phyloP scores from a whole-genome alignment of 164 flowering plant genomes.

The Brasenia schreberi region DNA sequence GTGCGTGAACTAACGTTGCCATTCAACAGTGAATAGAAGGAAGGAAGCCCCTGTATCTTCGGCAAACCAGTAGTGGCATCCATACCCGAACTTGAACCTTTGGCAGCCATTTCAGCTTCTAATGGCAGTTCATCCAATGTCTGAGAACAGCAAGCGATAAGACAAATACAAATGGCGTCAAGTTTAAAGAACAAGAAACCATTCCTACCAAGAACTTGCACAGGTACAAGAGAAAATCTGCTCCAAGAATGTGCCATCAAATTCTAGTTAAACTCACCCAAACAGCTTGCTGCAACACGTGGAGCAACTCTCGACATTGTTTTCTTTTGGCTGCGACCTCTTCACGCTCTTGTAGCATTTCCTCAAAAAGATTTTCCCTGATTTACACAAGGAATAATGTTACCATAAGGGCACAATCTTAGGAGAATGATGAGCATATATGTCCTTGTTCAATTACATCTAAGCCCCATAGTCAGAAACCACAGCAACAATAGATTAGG shows the following conservation, averaged over 20 bases:
- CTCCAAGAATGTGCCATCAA: background rate
- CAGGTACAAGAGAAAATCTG: background rate
- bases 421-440: background rate
- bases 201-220: background rate
- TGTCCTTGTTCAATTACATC: background rate
- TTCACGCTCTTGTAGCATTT: slow-evolving; percentile 93
- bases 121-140: slow-evolving; percentile 87
- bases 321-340: slow-evolving; percentile 73
- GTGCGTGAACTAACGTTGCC: slow-evolving; percentile 33
- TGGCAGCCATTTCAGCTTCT: slow-evolving; percentile 76
- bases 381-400: background rate
- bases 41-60: slow-evolving; percentile 34
- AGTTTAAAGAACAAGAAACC: background rate
- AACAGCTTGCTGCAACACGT: slow-evolving; percentile 75
- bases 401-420: background rate
- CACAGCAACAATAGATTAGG: no score
- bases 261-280: slow-evolving; percentile 33
- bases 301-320: slow-evolving; percentile 59
- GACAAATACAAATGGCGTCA: background rate
- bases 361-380: slow-evolving; percentile 85
- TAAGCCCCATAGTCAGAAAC: background rate
- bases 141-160: slow-evolving; percentile 19
- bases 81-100: slow-evolving; percentile 23
- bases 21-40: slow-evolving; percentile 37
- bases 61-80: slow-evolving; percentile 92